Evolutionary conservation across 768 basidiomycete species (phyloP).

Genomic region (Amanita fuliginea): DNA sequence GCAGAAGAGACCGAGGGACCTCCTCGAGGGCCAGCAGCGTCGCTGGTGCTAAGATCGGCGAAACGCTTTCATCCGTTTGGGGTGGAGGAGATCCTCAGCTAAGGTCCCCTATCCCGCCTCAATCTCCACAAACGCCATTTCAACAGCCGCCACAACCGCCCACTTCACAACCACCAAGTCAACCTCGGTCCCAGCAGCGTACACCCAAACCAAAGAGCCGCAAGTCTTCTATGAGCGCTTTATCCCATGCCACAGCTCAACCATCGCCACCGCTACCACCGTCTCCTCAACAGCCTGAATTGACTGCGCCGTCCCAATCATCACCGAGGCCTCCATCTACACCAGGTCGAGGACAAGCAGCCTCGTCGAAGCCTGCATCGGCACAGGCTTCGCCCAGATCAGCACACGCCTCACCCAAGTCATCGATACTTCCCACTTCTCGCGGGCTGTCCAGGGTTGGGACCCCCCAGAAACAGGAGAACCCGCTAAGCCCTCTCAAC

Average conservation of each 20-base stretch:
- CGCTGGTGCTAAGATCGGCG: constrained; percentile 21
- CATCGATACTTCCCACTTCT: background rate
- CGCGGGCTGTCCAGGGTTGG: constrained; percentile 11
- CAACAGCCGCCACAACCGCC: background rate
- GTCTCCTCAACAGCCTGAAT: background rate
- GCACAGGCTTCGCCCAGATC: background rate
- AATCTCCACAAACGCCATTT: constrained; percentile 8
- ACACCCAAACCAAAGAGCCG: constrained; percentile 4
- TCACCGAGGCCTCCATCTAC: background rate
- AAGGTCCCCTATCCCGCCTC: constrained; percentile 4
- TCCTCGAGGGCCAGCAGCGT: constrained; percentile 1
- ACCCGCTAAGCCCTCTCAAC: constrained; percentile 23
- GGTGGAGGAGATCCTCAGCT: constrained; percentile 18
- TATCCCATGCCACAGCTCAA: background rate
- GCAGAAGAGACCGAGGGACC: background rate
- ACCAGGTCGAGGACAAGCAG: background rate
- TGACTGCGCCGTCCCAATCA: background rate
- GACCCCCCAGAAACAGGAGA: constrained; percentile 15
- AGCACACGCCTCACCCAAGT: background rate
- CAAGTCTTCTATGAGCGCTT: background rate
- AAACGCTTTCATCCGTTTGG: constrained; percentile 39
- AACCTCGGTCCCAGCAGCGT: background rate
- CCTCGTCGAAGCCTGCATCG: background rate
- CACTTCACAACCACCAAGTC: background rate
- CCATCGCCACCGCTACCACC: background rate